Conservation (phyloP, 495 filamentous ascomycete species). For the Aspergillus heteromorphus region DNA sequence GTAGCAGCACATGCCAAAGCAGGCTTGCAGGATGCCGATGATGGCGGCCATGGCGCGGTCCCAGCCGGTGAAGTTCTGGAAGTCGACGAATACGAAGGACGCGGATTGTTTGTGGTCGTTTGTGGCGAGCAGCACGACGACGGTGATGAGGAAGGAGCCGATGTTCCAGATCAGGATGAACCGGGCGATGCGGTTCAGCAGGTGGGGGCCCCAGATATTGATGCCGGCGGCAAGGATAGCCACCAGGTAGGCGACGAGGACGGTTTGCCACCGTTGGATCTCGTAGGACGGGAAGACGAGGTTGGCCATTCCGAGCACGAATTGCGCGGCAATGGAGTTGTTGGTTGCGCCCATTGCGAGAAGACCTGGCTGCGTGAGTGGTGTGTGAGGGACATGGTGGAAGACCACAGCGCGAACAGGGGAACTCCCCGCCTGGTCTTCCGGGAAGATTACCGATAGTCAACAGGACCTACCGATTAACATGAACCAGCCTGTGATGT, state of each 20-base stretch:
- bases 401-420: too few species aligned
- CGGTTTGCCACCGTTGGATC: constrained; percentile 54
- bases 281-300: constrained; percentile 46
- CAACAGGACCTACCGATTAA: constrained; percentile 36
- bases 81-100: constrained; percentile 52
- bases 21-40: constrained; percentile 51
- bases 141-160: constrained; percentile 44
- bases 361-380: constrained; percentile 26
- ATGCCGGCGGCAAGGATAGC: constrained; percentile 15
- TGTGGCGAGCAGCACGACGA: constrained; percentile 46
- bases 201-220: constrained; percentile 48
- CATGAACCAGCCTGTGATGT: constrained; percentile 51
- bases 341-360: constrained; percentile 54
- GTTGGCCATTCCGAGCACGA: constrained; percentile 51
- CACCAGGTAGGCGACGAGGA: constrained; percentile 43
- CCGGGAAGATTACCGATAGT: too few species aligned
- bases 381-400: too few species aligned
- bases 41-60: constrained; percentile 46
- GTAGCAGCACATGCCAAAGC: constrained; percentile 55
- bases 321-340: constrained; percentile 52
- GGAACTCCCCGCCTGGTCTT: too few species aligned
- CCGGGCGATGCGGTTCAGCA: constrained; percentile 48
- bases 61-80: constrained; percentile 54
- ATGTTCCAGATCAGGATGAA: constrained; percentile 53
- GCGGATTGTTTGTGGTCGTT: constrained; percentile 52